Conservation (phyloP, 495 filamentous ascomycete genomes). For the Physcia stellaris region DNA sequence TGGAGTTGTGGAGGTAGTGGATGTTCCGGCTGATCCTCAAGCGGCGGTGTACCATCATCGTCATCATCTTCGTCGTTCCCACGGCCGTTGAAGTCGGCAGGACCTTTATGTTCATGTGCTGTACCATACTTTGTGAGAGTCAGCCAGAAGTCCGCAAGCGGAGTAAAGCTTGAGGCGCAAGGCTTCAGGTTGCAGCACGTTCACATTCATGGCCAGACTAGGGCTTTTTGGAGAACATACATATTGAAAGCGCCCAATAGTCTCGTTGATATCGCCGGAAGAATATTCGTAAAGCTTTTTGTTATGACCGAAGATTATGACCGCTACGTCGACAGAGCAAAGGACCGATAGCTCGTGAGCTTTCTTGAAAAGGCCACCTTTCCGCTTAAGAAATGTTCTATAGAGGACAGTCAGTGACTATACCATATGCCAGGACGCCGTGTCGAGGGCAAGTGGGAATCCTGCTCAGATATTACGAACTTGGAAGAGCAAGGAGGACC, state of each 20-base stretch:
- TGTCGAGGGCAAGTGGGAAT: background rate
- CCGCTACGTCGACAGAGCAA: slow-evolving; percentile 95
- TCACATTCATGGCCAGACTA: background rate
- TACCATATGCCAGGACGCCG: too few species aligned
- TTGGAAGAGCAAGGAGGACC: too few species aligned
- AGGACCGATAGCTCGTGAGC: slow-evolving; percentile 95
- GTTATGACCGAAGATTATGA: slow-evolving; percentile 95
- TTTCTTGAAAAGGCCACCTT: slow-evolving; percentile 98
- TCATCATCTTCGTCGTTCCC: slow-evolving; percentile 78
- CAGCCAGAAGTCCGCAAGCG: slow-evolving; percentile 1
- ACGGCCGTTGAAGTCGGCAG: slow-evolving; percentile 79
- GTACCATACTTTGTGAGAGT: slow-evolving; percentile 56
- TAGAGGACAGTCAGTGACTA: slow-evolving; percentile 3
- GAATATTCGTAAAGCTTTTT: slow-evolving; percentile 98
- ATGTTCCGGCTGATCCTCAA: slow-evolving; percentile 44
- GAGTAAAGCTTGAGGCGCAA: background rate
- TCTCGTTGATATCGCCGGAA: slow-evolving; percentile 82
- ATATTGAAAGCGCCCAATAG: slow-evolving; percentile 74
- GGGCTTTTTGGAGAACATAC: slow-evolving; percentile 38
- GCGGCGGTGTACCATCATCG: slow-evolving; percentile 57
- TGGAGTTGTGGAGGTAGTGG: slow-evolving; percentile 62
- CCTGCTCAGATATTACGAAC: too few species aligned
- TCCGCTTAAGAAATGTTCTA: slow-evolving; percentile 96
- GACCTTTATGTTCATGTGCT: slow-evolving; percentile 92
- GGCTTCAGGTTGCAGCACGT: background rate